Base-by-base conservation (phyloP, 2,329 filamentous ascomycete genomes). In the Hortaea werneckii region DNA sequence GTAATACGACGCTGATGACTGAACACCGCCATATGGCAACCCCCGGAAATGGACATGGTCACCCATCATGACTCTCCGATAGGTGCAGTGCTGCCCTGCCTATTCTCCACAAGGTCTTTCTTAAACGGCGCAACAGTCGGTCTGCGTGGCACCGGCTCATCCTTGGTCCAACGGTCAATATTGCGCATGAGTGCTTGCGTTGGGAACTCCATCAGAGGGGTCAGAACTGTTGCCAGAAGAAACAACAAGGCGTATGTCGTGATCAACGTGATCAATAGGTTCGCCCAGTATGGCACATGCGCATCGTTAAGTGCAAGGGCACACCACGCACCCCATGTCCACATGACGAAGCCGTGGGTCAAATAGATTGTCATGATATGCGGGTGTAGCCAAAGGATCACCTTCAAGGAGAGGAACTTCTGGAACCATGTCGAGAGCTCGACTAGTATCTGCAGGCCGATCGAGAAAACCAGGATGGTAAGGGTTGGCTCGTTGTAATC, bases 301-400 rank as follows among this genome's bases (percentile, higher is more conserved):
- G 53, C 57, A 0, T 51, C 45, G 3, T 62, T 62, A 9, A 67
- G 56, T 39, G 58, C 48, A 1, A 66, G 50, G 45, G 62, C 54
- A 29, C 66, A 58, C 63, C 63, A 67, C 26, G 58, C 58, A 20
- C 65, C 65, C 58, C 62, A 66, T 27, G 53, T 61, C 65, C 65
- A 67, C 69, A 76, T 58, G 54, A 74, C 47, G 54, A 73, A 40
- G 32, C 70, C 70, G 51, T 73, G 70, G 42, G 70, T 60, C 5
- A 73, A 52, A 52, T 73, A 73, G 47, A 73, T 70, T 40, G 67
- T 71, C 54, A 71, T 71, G 52, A 70, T 67, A 54, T 72, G 69
- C 6, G 69, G 70, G 55, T 67, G 65, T 0, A 69, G 67, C 8
- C 62, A 57, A 49, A 62, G 69, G 27, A 72, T 58, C 11, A 63